Evolutionary conservation across 1,284 basidiomycete species (phyloP).

Genomic region (Austroboletus olivaceoglutinosus): DNA sequence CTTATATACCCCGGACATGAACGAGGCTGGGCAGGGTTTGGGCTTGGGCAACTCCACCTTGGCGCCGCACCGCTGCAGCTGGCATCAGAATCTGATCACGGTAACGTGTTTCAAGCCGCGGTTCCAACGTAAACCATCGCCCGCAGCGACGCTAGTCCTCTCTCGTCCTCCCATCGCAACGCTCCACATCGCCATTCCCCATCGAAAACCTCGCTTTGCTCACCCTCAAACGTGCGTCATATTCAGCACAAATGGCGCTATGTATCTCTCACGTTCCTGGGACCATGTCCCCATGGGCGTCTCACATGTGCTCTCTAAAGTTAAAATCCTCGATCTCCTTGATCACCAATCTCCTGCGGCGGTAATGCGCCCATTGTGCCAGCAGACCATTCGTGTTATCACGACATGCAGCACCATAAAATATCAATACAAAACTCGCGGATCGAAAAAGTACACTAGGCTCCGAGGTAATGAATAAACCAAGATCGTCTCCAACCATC

Average conservation of each 20-base stretch:
- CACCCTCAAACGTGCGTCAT: too few species aligned
- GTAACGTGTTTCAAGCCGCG: too few species aligned
- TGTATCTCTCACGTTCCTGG: too few species aligned
- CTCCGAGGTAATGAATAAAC: background rate
- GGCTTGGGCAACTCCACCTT: slow-evolving; percentile 16
- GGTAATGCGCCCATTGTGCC: slow-evolving; percentile 9
- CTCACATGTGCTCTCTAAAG: background rate
- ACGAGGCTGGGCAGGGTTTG: slow-evolving; percentile 7
- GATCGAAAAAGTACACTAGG: background rate
- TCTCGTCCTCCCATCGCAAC: too few species aligned
- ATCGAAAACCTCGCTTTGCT: too few species aligned
- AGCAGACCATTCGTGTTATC: too few species aligned
- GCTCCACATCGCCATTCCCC: too few species aligned
- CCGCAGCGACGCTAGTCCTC: too few species aligned
- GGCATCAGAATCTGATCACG: background rate
- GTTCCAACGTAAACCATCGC: too few species aligned
- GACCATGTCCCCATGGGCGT: too few species aligned
- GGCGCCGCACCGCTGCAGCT: slow-evolving; percentile 17
- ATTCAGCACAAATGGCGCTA: too few species aligned
- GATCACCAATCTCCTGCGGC: slow-evolving; percentile 13
- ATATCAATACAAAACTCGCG: slow-evolving; percentile 25
- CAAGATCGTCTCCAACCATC: slow-evolving; percentile 1
- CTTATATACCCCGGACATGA: slow-evolving; percentile 1
- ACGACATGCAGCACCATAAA: slow-evolving; percentile 1
- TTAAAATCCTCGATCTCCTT: slow-evolving; percentile 8